Percentiles rank a stretch among this genome's conserved stretches.
Evolutionary conservation across 2,329 filamentous ascomycete genomes (phyloP).

Genomic region (Simplicillium sp.): DNA sequence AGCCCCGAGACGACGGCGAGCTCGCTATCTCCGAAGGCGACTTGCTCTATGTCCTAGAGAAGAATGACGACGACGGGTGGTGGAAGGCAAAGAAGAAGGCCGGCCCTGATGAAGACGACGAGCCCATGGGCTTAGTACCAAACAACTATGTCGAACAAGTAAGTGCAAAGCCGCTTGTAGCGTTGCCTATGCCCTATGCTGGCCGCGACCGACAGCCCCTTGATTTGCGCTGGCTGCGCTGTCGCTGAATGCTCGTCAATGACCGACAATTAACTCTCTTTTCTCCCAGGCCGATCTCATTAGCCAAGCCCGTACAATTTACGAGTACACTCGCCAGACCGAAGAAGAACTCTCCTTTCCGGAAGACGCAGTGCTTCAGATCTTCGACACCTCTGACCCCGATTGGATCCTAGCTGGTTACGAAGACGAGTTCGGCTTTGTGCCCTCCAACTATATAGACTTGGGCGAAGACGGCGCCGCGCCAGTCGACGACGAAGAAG

Average conservation of each 20-base stretch:
- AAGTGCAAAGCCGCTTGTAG: neutral
- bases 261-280: slow-evolving; percentile 9
- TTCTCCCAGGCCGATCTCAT: slow-evolving; percentile 49
- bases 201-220: too few species aligned
- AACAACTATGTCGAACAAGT: slow-evolving; percentile 96
- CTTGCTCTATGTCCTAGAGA: slow-evolving; percentile 79
- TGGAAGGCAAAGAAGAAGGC: slow-evolving; percentile 96
- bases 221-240: neutral
- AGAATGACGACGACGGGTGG: slow-evolving; percentile 72
- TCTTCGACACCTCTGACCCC: slow-evolving; percentile 85
- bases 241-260: neutral
- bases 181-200: too few species aligned
- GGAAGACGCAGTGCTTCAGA: slow-evolving; percentile 72
- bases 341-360: slow-evolving; percentile 96
- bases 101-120: slow-evolving; percentile 73
- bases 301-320: slow-evolving; percentile 79
- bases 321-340: slow-evolving; percentile 93
- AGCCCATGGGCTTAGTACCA: slow-evolving; percentile 82
- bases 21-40: slow-evolving; percentile 79
- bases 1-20: slow-evolving; percentile 77
- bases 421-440: slow-evolving; percentile 84
- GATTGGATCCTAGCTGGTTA: slow-evolving; percentile 93
- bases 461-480: slow-evolving; percentile 39
- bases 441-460: slow-evolving; percentile 93
- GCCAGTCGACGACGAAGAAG: slow-evolving; percentile 24